A percentile compares a stretch with the other conserved stretches of the same genome.
Conservation (phyloP, 2,329 filamentous ascomycete species). For the Drechmeria coniospora region DNA sequence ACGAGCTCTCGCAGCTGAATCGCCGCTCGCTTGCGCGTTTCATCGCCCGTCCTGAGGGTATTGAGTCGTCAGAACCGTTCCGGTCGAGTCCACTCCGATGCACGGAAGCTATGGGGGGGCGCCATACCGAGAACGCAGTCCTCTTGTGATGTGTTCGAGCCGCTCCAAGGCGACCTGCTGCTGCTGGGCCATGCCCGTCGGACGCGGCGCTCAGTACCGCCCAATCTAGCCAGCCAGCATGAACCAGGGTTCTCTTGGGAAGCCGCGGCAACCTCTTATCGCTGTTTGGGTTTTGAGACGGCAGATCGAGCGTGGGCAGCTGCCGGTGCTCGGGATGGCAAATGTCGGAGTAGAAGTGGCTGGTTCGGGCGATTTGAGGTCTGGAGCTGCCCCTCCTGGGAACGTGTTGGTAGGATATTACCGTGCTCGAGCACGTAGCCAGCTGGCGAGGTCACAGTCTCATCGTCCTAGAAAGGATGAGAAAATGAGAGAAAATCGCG, state of each 20-base stretch:
- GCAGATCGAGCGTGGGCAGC: slow-evolving; percentile 3
- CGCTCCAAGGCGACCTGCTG: slow-evolving; percentile 38
- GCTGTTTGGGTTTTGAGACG: slow-evolving; percentile 2
- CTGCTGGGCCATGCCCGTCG: slow-evolving; percentile 25
- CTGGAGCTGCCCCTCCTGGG: not conserved
- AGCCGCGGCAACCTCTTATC: slow-evolving; percentile 2
- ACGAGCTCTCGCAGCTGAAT: slow-evolving; percentile 40
- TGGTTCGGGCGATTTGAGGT: too few relatives aligned
- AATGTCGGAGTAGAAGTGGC: too few relatives aligned
- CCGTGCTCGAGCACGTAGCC: slow-evolving; percentile 1
- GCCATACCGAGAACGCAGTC: slow-evolving; percentile 38
- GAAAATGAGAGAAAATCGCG: too few relatives aligned
- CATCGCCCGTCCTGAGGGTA: slow-evolving; percentile 26
- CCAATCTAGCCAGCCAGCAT: too few relatives aligned
- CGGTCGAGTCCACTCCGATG: not conserved
- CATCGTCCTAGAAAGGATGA: too few relatives aligned
- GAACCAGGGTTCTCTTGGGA: slow-evolving; percentile 7
- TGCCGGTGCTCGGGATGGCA: too few relatives aligned
- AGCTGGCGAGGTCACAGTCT: not conserved
- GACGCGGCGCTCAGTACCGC: too few relatives aligned
- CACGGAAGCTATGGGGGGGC: not conserved
- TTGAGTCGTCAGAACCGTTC: too few relatives aligned
- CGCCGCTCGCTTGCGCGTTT: slow-evolving; percentile 36
- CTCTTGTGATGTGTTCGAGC: slow-evolving; percentile 38
- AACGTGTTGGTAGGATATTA: not conserved